Base-by-base conservation (phyloP, 495 filamentous ascomycete genomes). In the Neurospora cerealis region DNA sequence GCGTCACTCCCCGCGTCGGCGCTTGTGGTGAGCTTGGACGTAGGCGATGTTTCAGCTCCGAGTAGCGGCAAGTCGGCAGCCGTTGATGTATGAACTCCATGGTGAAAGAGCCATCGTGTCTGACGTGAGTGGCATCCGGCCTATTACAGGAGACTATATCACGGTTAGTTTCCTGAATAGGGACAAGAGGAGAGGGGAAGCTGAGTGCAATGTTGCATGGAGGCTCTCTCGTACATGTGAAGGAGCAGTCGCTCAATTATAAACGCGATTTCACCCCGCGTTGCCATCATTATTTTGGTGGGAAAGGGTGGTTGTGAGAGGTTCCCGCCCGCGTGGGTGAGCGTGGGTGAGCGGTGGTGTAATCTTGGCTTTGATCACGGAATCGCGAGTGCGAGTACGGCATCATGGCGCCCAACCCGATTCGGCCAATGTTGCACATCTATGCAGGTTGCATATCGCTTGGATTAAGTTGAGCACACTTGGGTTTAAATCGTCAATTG, bases 81-180 rank as follows among this genome's bases (percentile, higher is more conserved):
- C n/a, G n/a, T 54, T 54, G 46, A 3, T 24, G 21, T 15, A 15
- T 17, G 19, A 42, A 39, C 6, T 24, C 4, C 39, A 79, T 79
- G 77, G 71, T 78, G 77, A 73, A 73, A 78, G 73, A 76, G 46
- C 48, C 32, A 69, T 69, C 4, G 9, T 41, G 9, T 71, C 69
- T 80, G 79, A 72, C 79, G 79, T 78, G 78, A 73, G 75, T 42
- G 38, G 46, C 41, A 13, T 15, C 24, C 32, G 38, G 24, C 70
- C 72, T 69, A 74, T 77, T 37, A 69, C 15, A 41, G 19, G 46
- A 60, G 69, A 32, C 38, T 40, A 19, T 34, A 21, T 54, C 38
- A 17, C 28, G 24, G 69, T 28, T 44, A 13, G 39, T 10, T n/a
- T 46, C 24, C 46, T 69, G 70, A 17, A 71, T 46, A 21, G 46